Evolutionary conservation across 345 rosid species (phyloP), one percentile per base, ranked within the genome.

Genomic region (Populus tremula): DNA sequence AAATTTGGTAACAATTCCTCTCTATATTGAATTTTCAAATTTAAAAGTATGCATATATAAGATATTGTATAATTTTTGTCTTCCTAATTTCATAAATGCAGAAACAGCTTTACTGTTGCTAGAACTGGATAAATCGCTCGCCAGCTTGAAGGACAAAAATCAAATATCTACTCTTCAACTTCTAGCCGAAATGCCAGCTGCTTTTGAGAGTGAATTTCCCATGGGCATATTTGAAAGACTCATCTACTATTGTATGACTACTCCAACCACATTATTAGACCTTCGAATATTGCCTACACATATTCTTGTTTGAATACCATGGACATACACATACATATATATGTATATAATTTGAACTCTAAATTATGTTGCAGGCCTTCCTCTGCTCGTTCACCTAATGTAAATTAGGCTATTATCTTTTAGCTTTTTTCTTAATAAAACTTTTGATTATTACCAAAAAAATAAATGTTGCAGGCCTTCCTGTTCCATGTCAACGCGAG

Each of bases 41-140:
- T 5, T 11, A 11, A 45, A 45, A 10, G 1, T 45, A 45, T 2
- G 0, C 3, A 45, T 45, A 12, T 12, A 10, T 11, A 12, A 41
- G 18, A 6, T 29, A 9, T 9, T 8, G 6, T 0, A 17, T 27
- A 29, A 21, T 29, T 71, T 31, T 25, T 36, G 35, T 1, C 13
- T 8, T 49, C 43, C 43, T 8, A 39, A 7, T 39, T 8, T 8
- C 43, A 39, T 39, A 2, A 16, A 27, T 31, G 17, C 79, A 82
- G 82, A 78, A 4, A 68, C 81, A 45, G 86, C 83, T 63, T 23
- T 83, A 18, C 63, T 69, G 78, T 61, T 83, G 23, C 67, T 73
- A 23, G 16, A 39, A 2, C 23, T 67, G 20, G 41, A 69, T 27
- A 36, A 11, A 33, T 29, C 61, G 5, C 76, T 83, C 16, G 73